phyloP scores from a whole-genome alignment of 2,329 filamentous ascomycete genomes.

The Verticillium klebahnii region DNA sequence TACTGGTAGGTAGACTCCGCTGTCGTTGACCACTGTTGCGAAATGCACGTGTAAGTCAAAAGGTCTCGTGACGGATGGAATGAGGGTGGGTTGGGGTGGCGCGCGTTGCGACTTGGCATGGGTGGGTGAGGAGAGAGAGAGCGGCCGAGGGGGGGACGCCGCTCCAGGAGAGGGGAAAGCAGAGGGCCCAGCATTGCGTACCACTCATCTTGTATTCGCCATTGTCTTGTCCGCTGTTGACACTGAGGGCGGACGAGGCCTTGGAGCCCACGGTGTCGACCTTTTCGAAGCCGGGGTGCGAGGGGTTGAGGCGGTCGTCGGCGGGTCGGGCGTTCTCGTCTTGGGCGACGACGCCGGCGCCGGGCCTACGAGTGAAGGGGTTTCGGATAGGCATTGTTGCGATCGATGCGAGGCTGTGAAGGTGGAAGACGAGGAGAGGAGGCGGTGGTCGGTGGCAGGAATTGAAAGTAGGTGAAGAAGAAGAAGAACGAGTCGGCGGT shows the following conservation, averaged over 20 bases:
- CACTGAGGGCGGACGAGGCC: conserved; percentile 57
- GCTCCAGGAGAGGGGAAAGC: neutral
- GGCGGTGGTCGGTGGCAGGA: neutral
- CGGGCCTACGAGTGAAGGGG: conserved; percentile 60
- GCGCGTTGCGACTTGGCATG: conserved; percentile 4
- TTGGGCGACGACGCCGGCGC: conserved; percentile 32
- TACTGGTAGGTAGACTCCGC: conserved; percentile 90
- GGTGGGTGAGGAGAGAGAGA: conserved; percentile 1
- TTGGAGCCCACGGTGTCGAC: conserved; percentile 60
- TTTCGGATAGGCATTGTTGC: conserved; percentile 65
- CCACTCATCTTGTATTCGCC: conserved; percentile 78
- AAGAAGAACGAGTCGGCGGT: neutral
- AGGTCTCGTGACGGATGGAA: neutral
- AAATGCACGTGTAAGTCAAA: conserved; percentile 8
- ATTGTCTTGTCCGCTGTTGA: conserved; percentile 57
- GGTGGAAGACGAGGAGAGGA: neutral
- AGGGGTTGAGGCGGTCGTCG: conserved; percentile 32
- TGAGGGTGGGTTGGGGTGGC: conserved; percentile 6
- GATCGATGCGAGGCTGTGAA: neutral
- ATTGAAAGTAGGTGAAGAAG: neutral
- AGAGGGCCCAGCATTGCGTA: conserved; percentile 34
- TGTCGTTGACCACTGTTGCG: conserved; percentile 82
- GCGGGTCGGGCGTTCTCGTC: conserved; percentile 50
- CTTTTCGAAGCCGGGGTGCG: conserved; percentile 52
- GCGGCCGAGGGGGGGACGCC: neutral